phyloP scores from a whole-genome alignment of 2,329 filamentous ascomycete genomes.

The Orbilia blumenaviensis region DNA sequence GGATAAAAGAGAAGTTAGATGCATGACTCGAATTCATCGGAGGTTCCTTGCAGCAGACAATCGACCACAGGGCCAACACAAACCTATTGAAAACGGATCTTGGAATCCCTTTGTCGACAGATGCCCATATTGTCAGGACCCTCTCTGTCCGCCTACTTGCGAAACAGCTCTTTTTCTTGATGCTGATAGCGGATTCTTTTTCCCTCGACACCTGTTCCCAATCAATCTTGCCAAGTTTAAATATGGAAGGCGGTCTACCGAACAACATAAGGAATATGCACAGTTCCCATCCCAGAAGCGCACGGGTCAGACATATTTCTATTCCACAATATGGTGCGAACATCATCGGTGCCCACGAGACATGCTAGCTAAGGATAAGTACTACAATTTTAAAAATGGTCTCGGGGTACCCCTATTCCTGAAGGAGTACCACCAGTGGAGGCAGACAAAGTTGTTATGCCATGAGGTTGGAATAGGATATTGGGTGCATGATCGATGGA shows the following conservation, averaged over 20 bases:
- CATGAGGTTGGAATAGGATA: conserved; percentile 20
- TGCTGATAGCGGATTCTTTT: conserved; percentile 28
- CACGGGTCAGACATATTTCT: not conserved
- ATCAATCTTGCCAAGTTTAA: conserved; percentile 17
- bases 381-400: conserved; percentile 1
- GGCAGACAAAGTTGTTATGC: conserved; percentile 4
- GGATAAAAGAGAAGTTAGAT: not conserved
- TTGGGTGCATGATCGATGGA: conserved; percentile 37
- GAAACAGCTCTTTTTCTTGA: conserved; percentile 27
- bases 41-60: not conserved
- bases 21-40: conserved; percentile 1
- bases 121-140: conserved; percentile 19
- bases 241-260: not conserved
- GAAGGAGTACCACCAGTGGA: conserved; percentile 26
- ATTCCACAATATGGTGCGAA: conserved; percentile 46
- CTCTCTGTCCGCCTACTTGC: conserved; percentile 21
- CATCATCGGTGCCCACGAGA: conserved; percentile 39
- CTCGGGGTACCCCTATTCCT: conserved; percentile 17
- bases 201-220: conserved; percentile 22
- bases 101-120: not conserved
- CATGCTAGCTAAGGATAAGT: conserved; percentile 12
- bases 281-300: not conserved
- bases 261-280: not conserved
- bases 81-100: not conserved
- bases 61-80: not conserved